Conservation (phyloP, 257 asterid species). For the Phtheirospermum japonicum region DNA sequence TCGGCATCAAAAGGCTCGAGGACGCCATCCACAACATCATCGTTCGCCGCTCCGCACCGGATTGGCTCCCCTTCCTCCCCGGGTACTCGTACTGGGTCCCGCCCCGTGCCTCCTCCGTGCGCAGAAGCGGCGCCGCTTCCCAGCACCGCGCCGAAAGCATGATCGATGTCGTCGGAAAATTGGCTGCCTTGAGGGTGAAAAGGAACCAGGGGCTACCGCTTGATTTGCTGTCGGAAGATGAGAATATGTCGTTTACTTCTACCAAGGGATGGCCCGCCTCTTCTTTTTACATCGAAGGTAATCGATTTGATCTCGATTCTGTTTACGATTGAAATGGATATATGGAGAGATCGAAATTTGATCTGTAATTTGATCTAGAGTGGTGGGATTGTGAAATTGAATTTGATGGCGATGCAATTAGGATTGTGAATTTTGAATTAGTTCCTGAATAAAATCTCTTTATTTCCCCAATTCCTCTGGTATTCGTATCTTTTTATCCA, state of each 20-base stretch:
- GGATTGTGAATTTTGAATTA: too few species aligned
- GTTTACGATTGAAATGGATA: neutral
- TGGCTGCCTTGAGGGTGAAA: constrained; percentile 24
- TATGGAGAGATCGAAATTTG: neutral
- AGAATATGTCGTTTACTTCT: constrained; percentile 33
- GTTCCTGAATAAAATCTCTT: too few species aligned
- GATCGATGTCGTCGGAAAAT: constrained; percentile 36
- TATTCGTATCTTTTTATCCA: too few species aligned
- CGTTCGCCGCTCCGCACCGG: constrained; percentile 59
- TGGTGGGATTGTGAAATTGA: neutral
- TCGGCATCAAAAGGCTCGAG: constrained; percentile 48
- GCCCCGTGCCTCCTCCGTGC: constrained; percentile 34
- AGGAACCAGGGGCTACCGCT: constrained; percentile 6
- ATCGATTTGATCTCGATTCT: neutral
- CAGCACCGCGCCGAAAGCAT: constrained; percentile 28
- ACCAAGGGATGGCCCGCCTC: constrained; percentile 54
- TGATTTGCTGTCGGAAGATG: constrained; percentile 42
- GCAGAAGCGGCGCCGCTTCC: neutral
- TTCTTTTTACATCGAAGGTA: constrained; percentile 42
- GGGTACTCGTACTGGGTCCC: constrained; percentile 58
- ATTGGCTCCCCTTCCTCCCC: constrained; percentile 59
- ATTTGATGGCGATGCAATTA: neutral
- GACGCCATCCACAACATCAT: constrained; percentile 52
- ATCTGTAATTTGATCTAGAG: constrained; percentile 30
- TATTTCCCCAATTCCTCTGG: too few species aligned